Conservation (phyloP, 192 early-diverging fungal genomes). For the Coemansia biformis region DNA sequence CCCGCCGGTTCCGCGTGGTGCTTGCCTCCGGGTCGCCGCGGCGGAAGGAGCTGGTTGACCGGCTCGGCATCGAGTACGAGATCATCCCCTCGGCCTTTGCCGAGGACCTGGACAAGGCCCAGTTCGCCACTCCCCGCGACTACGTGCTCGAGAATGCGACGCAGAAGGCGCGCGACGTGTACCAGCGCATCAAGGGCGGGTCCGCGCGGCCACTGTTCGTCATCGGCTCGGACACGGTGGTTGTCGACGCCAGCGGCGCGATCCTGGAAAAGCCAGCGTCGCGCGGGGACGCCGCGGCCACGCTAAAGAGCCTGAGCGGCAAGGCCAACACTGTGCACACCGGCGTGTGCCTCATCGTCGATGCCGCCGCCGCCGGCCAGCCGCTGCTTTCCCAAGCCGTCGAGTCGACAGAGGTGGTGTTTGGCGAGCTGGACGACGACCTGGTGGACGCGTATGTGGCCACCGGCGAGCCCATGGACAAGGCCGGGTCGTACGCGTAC, state of each 20-base stretch:
- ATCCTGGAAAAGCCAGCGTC: slow-evolving; percentile 82
- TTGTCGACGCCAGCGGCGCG: slow-evolving; percentile 50
- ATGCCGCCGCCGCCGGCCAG: slow-evolving; percentile 1
- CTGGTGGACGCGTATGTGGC: slow-evolving; percentile 60
- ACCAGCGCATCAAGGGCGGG: slow-evolving; percentile 42
- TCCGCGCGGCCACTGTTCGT: slow-evolving; percentile 53
- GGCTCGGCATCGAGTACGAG: slow-evolving; percentile 53
- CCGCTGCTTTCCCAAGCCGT: slow-evolving; percentile 11
- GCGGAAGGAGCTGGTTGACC: slow-evolving; percentile 65
- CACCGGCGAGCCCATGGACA: slow-evolving; percentile 64
- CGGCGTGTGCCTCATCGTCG: slow-evolving; percentile 57
- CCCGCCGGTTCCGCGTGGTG: slow-evolving; percentile 51
- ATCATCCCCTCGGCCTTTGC: slow-evolving; percentile 69
- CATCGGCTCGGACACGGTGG: slow-evolving; percentile 83
- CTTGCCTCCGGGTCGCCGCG: slow-evolving; percentile 79
- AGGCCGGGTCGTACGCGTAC: slow-evolving; percentile 84
- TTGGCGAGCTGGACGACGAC: slow-evolving; percentile 58
- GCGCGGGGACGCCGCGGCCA: slow-evolving; percentile 54
- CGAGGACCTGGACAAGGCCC: slow-evolving; percentile 70
- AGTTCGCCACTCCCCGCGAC: slow-evolving; percentile 52
- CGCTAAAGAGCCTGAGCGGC: slow-evolving; percentile 58
- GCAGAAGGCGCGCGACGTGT: slow-evolving; percentile 68
- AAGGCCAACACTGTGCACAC: slow-evolving; percentile 70
- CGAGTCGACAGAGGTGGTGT: slow-evolving; percentile 66
- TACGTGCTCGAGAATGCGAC: slow-evolving; percentile 70